Evolutionary conservation across 345 rosid species (phyloP).

Genomic region (Conringia planisiliqua): DNA sequence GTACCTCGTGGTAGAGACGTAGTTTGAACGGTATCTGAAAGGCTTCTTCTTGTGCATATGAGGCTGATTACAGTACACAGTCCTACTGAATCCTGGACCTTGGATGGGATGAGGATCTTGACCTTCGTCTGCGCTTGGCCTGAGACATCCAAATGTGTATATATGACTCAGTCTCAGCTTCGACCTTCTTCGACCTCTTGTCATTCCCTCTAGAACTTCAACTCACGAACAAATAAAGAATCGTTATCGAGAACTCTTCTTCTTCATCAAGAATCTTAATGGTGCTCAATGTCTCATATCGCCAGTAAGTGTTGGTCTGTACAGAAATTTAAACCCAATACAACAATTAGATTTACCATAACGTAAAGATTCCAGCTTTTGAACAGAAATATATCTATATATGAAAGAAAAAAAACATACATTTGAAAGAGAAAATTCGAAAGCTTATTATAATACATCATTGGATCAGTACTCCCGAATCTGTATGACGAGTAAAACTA

Average conservation of each 20-base stretch:
- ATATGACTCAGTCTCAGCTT: constrained; percentile 55
- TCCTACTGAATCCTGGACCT: constrained; percentile 69
- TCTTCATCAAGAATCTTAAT: constrained; percentile 5
- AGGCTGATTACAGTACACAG: constrained; percentile 80
- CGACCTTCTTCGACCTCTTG: constrained; percentile 71
- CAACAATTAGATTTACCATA: neutral
- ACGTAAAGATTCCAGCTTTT: neutral
- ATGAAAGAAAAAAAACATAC: neutral
- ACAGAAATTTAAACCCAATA: neutral
- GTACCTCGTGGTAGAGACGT: constrained; percentile 84
- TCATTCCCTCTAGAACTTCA: constrained; percentile 43
- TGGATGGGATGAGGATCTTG: constrained; percentile 55
- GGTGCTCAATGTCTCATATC: neutral
- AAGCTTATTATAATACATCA: neutral
- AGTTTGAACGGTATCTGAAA: constrained; percentile 64
- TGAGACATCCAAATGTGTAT: constrained; percentile 75
- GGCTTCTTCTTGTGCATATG: constrained; percentile 66
- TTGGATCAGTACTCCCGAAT: neutral
- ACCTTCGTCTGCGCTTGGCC: constrained; percentile 46
- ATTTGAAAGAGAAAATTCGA: neutral
- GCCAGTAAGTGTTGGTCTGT: constrained; percentile 5
- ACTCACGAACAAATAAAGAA: neutral
- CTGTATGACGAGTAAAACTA: neutral
- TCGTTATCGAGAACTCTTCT: constrained; percentile 17
- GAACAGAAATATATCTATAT: neutral